phyloP scores from a whole-genome alignment of 768 basidiomycete species.

The Astraeus odoratus region DNA sequence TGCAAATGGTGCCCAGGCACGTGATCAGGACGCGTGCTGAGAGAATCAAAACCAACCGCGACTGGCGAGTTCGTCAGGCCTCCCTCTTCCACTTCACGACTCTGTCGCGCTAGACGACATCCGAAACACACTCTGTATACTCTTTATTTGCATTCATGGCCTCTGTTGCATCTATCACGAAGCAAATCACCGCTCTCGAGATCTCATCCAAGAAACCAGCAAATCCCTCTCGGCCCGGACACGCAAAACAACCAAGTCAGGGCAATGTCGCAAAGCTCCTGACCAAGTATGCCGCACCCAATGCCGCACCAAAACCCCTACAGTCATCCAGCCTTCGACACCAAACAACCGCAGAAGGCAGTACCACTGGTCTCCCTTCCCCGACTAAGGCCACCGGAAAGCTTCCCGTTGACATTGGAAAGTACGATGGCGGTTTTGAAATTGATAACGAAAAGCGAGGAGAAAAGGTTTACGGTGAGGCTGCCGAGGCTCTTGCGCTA shows the following conservation, averaged over 20 bases:
- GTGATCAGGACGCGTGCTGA: conserved; percentile 24
- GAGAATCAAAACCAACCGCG: conserved; percentile 10
- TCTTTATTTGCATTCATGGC: conserved; percentile 28
- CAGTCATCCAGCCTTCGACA: conserved; percentile 40
- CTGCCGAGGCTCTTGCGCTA: conserved; percentile 73
- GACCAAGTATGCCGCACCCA: conserved; percentile 67
- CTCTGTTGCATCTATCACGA: conserved; percentile 47
- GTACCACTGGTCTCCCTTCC: conserved; percentile 19
- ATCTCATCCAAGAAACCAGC: conserved; percentile 47
- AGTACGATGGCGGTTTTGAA: conserved; percentile 97
- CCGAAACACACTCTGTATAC: background rate
- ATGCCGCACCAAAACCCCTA: conserved; percentile 30
- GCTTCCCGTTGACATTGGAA: conserved; percentile 65
- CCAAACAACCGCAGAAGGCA: conserved; percentile 23
- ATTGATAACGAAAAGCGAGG: conserved; percentile 76
- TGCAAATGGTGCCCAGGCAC: conserved; percentile 12
- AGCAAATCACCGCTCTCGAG: conserved; percentile 65
- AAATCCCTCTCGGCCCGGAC: conserved; percentile 25
- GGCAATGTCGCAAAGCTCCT: conserved; percentile 62
- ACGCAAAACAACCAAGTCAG: conserved; percentile 53
- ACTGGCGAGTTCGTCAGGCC: background rate
- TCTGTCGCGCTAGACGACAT: background rate
- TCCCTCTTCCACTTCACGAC: background rate
- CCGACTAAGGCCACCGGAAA: conserved; percentile 16
- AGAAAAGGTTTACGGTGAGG: conserved; percentile 67